Evolutionary conservation across 2,329 filamentous ascomycete species (phyloP).

Genomic region (Chrysoporthe cubensis): DNA sequence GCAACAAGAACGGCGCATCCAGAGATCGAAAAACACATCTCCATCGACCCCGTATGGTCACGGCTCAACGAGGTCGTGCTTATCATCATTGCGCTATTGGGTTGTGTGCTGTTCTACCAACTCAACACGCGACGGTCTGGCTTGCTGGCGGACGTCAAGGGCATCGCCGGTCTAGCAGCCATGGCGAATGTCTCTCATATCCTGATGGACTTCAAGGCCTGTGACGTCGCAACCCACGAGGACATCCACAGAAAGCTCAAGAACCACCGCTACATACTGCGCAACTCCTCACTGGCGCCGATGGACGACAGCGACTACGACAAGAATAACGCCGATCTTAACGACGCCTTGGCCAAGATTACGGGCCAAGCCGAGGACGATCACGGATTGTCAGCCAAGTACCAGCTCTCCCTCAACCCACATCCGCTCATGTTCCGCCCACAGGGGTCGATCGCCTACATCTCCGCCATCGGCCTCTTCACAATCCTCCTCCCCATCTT

Average conservation of each 20-base stretch:
- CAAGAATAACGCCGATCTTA: not conserved
- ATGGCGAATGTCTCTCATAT: conserved; percentile 70
- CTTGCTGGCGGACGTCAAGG: conserved; percentile 69
- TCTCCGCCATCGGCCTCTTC: conserved; percentile 61
- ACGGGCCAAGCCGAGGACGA: not conserved
- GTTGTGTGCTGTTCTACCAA: conserved; percentile 61
- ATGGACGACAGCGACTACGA: conserved; percentile 50
- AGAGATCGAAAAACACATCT: conserved; percentile 54
- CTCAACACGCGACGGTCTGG: conserved; percentile 67
- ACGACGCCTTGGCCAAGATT: not conserved
- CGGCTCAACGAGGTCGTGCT: conserved; percentile 62
- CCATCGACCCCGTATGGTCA: conserved; percentile 62
- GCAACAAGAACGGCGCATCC: conserved; percentile 47
- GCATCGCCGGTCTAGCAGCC: conserved; percentile 73
- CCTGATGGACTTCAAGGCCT: conserved; percentile 65
- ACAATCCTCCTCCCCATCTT: conserved; percentile 62
- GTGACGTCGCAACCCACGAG: conserved; percentile 68
- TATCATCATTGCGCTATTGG: conserved; percentile 60
- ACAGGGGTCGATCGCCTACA: conserved; percentile 62
- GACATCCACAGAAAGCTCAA: conserved; percentile 72
- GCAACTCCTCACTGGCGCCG: conserved; percentile 72
- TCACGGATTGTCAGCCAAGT: conserved; percentile 39
- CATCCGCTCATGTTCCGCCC: conserved; percentile 71
- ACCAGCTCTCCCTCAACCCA: conserved; percentile 60
- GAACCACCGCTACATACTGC: conserved; percentile 67